phyloP scores from a whole-genome alignment of 1,284 basidiomycete species.

The Leccinum holopus region DNA sequence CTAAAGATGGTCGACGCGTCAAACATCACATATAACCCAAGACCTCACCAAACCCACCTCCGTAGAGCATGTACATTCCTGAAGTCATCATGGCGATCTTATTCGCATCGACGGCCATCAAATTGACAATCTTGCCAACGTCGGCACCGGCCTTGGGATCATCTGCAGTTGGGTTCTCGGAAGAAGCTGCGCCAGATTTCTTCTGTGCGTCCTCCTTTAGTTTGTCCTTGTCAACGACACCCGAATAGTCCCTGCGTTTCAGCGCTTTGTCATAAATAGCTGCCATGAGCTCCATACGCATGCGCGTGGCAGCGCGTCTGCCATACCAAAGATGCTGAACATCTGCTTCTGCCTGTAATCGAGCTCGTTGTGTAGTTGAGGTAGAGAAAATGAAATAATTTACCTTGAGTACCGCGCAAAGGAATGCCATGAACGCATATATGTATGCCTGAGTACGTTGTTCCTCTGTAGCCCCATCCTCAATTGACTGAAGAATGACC shows the following conservation, averaged over 20 bases:
- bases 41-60: slow-evolving; percentile 40
- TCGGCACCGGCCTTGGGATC: slow-evolving; percentile 69
- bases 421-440: slow-evolving; percentile 59
- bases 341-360: slow-evolving; percentile 51
- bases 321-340: slow-evolving; percentile 67
- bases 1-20: slow-evolving; percentile 28
- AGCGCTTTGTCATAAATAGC: slow-evolving; percentile 90
- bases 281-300: slow-evolving; percentile 61
- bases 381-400: neutral
- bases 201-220: slow-evolving; percentile 18
- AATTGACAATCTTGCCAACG: slow-evolving; percentile 74
- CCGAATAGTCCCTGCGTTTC: slow-evolving; percentile 81
- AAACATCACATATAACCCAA: neutral
- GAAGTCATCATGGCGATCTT: slow-evolving; percentile 52
- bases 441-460: slow-evolving; percentile 57
- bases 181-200: slow-evolving; percentile 16
- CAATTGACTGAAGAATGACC: slow-evolving; percentile 38
- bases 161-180: slow-evolving; percentile 35
- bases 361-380: neutral
- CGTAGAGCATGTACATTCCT: slow-evolving; percentile 62
- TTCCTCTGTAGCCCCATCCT: slow-evolving; percentile 33
- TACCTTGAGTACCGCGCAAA: slow-evolving; percentile 50
- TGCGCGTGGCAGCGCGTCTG: slow-evolving; percentile 55
- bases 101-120: slow-evolving; percentile 73
- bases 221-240: slow-evolving; percentile 61